Conservation (phyloP, 306 rosid genomes). For the Aeschynomene evenia region DNA sequence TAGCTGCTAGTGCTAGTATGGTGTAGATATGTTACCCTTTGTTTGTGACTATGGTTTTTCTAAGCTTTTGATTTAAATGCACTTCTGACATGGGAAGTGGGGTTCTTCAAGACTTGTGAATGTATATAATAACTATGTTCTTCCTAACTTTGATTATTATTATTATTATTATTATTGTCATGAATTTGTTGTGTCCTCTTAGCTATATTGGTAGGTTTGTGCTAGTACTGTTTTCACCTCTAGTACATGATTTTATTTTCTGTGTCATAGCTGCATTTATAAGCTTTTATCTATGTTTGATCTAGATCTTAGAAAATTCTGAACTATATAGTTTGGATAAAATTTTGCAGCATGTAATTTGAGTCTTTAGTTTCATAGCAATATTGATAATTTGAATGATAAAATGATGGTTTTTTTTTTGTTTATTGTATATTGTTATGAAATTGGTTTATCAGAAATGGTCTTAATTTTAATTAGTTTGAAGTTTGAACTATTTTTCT, state of each 20-base stretch:
- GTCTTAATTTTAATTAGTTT: no score
- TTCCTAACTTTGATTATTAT: neutral
- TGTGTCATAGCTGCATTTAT: neutral
- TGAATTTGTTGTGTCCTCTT: neutral
- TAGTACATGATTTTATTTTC: neutral
- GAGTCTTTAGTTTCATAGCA: neutral
- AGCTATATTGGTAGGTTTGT: neutral
- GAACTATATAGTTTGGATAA: neutral
- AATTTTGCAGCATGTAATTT: neutral
- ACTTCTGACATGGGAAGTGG: slow-evolving; percentile 59
- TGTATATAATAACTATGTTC: slow-evolving; percentile 38
- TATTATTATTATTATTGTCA: no score
- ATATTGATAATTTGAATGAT: no score
- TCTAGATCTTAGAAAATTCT: neutral
- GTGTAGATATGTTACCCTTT: slow-evolving; percentile 65
- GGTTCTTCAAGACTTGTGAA: slow-evolving; percentile 17
- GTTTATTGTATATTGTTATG: no score
- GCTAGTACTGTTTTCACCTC: neutral
- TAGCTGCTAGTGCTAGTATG: slow-evolving; percentile 42
- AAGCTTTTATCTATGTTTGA: neutral
- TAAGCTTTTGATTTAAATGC: slow-evolving; percentile 41
- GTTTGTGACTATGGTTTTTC: slow-evolving; percentile 38
- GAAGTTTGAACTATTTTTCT: no score
- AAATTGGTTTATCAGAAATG: no score
- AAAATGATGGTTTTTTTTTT: no score